Percentiles rank a stretch among this genome's conserved stretches.
These are phyloP conservation scores for Petunia secreta DNA, from an alignment of 257 asterid species.

Conservation along the genomic window DNA sequence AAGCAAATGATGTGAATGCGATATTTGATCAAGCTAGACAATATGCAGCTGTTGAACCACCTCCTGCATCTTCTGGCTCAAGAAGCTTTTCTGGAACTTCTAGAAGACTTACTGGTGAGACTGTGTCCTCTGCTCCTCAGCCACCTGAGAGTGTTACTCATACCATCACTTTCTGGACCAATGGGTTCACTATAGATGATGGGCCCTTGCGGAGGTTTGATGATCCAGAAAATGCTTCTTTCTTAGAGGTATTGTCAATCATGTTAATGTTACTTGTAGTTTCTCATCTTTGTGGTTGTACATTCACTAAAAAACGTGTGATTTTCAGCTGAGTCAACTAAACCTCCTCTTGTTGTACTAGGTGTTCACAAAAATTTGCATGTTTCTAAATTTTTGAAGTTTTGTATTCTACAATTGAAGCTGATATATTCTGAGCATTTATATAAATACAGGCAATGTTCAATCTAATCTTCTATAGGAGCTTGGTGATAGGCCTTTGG, in stretches of 20 bases:
- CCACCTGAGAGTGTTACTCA: slow-evolving; percentile 57
- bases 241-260: slow-evolving; percentile 63
- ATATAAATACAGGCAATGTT: background rate
- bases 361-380: background rate
- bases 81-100: slow-evolving; percentile 77
- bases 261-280: background rate
- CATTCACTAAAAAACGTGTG: background rate
- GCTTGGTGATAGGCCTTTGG: background rate
- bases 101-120: slow-evolving; percentile 75
- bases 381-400: background rate
- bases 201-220: slow-evolving; percentile 82
- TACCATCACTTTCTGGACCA: slow-evolving; percentile 67
- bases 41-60: slow-evolving; percentile 57
- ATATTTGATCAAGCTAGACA: slow-evolving; percentile 75
- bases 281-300: slow-evolving; percentile 2
- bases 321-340: background rate
- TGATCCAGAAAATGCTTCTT: slow-evolving; percentile 75
- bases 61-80: slow-evolving; percentile 69
- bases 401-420: background rate
- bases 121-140: slow-evolving; percentile 52
- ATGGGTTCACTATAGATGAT: slow-evolving; percentile 82
- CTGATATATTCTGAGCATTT: background rate
- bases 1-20: slow-evolving; percentile 54
- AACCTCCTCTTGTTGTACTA: background rate
- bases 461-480: background rate